These are phyloP conservation scores for Podosphaera leucotricha DNA, from an alignment of 2,329 filamentous ascomycete species.

Conservation along the genomic window DNA sequence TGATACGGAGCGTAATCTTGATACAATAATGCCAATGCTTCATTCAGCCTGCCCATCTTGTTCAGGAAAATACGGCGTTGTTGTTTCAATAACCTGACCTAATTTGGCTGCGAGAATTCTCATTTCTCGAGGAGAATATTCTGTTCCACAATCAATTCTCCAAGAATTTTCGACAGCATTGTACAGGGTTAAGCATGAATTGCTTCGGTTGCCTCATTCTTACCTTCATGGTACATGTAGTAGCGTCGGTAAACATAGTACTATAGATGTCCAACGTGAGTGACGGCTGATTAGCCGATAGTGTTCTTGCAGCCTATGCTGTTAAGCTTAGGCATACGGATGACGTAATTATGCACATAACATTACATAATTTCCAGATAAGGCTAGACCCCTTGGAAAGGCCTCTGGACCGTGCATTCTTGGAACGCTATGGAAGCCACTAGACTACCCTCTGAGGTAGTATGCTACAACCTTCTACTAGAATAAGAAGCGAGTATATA, in stretches of 20 bases:
- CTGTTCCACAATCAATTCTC: background rate
- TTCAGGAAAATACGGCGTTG: background rate
- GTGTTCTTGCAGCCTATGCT: no score
- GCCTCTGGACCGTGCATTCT: no score
- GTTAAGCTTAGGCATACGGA: no score
- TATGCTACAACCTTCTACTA: no score
- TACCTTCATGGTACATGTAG: background rate
- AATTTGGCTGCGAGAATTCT: background rate
- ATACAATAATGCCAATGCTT: background rate
- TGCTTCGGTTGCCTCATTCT: background rate
- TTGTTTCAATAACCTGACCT: background rate
- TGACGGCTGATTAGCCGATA: no score
- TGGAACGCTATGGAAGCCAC: no score
- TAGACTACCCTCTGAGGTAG: no score
- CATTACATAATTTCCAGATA: no score
- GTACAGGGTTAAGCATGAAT: background rate
- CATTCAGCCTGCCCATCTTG: background rate
- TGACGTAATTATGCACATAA: no score
- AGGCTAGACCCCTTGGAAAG: no score
- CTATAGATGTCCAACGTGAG: no score
- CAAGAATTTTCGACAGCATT: conserved; percentile 1
- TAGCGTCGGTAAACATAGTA: conserved; percentile 1
- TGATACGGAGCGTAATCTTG: background rate
- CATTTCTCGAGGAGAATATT: background rate
- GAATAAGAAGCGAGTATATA: no score